phyloP scores from a whole-genome alignment of 371 early-diverging fungal species.

The Smittium culicis region DNA sequence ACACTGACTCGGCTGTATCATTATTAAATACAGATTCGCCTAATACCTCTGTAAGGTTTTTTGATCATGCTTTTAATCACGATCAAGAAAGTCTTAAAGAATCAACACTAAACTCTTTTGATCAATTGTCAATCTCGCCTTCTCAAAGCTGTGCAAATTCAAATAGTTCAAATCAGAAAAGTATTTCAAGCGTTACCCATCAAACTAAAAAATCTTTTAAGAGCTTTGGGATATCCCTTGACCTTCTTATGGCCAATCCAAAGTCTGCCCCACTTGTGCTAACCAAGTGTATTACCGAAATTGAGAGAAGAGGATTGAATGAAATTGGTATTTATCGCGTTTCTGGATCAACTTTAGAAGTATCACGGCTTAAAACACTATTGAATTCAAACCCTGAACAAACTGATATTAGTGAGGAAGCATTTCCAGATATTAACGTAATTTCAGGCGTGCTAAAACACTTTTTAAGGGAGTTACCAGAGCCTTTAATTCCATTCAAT shows the following conservation, averaged over 20 bases:
- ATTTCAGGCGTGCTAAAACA: slow-evolving; percentile 85
- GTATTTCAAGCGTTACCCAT: not conserved
- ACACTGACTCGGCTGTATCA: not conserved
- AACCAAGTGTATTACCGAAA: slow-evolving; percentile 57
- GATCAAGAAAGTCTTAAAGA: not conserved
- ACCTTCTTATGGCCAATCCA: slow-evolving; percentile 42
- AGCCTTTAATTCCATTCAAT: slow-evolving; percentile 72
- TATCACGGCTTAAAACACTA: slow-evolving; percentile 40
- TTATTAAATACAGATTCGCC: not conserved
- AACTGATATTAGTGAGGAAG: slow-evolving; percentile 46
- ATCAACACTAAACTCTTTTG: not conserved
- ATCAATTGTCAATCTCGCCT: not conserved
- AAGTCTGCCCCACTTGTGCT: slow-evolving; percentile 41
- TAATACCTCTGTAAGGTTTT: not conserved
- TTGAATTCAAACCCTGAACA: slow-evolving; percentile 45
- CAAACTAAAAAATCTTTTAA: not conserved
- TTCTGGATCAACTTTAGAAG: slow-evolving; percentile 52
- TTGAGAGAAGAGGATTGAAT: slow-evolving; percentile 62
- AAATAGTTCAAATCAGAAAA: not conserved
- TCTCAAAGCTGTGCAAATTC: not conserved
- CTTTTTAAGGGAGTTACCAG: slow-evolving; percentile 84
- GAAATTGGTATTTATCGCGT: slow-evolving; percentile 74
- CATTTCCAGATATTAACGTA: slow-evolving; percentile 68
- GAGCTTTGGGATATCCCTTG: slow-evolving; percentile 47
- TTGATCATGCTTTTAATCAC: not conserved